A percentile compares a stretch with the other conserved stretches of the same genome.
phyloP scores from a whole-genome alignment of 176 grass and related monocot genomes.

The Cymbopogon citratus region DNA sequence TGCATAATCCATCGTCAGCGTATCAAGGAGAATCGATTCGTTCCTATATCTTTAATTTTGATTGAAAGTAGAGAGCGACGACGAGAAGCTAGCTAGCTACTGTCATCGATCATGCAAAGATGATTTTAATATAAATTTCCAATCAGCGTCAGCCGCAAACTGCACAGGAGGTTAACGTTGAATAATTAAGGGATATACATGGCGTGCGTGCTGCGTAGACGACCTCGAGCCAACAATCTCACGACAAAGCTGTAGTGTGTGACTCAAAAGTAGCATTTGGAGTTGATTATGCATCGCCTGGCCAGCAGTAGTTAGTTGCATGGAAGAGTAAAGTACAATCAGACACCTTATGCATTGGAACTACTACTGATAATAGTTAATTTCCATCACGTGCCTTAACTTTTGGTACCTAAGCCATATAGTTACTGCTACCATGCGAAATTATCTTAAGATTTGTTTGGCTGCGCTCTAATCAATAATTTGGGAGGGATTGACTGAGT shows the following conservation, averaged over 20 bases:
- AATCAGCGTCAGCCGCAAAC: neutral
- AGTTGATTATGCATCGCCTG: neutral
- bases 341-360: neutral
- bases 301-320: neutral
- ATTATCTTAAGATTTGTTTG: neutral
- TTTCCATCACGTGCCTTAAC: neutral
- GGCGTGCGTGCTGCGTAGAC: neutral
- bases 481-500: too few species aligned
- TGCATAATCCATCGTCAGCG: too few species aligned
- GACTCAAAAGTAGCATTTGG: neutral
- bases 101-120: too few species aligned
- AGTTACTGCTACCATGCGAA: neutral
- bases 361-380: neutral
- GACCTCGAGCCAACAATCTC: conserved; percentile 16
- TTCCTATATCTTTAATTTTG: too few species aligned
- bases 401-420: too few species aligned
- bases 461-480: too few species aligned
- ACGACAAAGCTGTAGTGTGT: neutral
- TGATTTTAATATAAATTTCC: neutral
- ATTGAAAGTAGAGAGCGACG: too few species aligned
- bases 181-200: neutral
- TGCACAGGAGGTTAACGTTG: neutral
- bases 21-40: too few species aligned
- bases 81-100: too few species aligned
- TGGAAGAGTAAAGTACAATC: neutral